A percentile compares a stretch with the other conserved stretches of the same genome.
phyloP scores from a whole-genome alignment of 225 moss, liverwort and hornwort genomes.

The Physcomitrellopsis africana region DNA sequence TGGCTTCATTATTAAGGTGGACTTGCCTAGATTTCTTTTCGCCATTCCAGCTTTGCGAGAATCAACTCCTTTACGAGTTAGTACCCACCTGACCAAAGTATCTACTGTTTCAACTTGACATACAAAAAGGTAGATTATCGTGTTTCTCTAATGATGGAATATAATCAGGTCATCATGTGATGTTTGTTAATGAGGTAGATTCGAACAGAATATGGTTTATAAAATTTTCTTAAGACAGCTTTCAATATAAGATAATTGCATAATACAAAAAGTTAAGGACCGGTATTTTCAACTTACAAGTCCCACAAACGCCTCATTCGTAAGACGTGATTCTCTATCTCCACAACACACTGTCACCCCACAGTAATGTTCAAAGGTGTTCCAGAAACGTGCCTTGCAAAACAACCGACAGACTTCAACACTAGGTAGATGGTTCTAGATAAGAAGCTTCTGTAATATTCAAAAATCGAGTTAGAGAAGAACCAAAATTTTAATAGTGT shows the following conservation, averaged over 20 bases:
- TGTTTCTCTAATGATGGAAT: not conserved
- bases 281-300: slow-evolving; percentile 50
- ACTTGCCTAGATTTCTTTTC: slow-evolving; percentile 25
- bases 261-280: not conserved
- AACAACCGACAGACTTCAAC: slow-evolving; percentile 7
- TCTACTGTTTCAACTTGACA: not conserved
- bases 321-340: slow-evolving; percentile 61
- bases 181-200: not conserved
- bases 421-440: not conserved
- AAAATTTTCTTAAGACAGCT: not conserved
- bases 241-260: not conserved
- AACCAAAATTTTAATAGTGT: not conserved
- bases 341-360: slow-evolving; percentile 57
- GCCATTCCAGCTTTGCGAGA: slow-evolving; percentile 54
- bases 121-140: too few species aligned
- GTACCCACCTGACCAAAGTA: slow-evolving; percentile 62
- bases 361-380: slow-evolving; percentile 6
- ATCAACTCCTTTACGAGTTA: slow-evolving; percentile 71
- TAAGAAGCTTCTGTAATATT: not conserved
- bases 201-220: not conserved
- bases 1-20: slow-evolving; percentile 1
- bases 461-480: too few species aligned
- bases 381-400: slow-evolving; percentile 2
- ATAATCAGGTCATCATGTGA: not conserved
- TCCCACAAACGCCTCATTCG: slow-evolving; percentile 68